phyloP scores from a whole-genome alignment of 495 filamentous ascomycete genomes.

The Usnea hakonensis region DNA sequence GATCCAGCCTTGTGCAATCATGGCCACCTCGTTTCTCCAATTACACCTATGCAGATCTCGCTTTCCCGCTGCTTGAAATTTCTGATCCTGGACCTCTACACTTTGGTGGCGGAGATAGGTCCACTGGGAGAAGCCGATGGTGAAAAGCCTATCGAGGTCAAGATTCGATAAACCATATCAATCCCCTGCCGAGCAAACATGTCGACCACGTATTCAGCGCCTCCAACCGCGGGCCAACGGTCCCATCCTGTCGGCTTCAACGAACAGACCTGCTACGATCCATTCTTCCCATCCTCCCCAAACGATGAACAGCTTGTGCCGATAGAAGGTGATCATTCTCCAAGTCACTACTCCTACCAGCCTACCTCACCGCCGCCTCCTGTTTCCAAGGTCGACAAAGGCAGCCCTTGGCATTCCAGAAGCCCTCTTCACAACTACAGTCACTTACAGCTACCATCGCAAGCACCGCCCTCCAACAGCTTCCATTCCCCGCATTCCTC shows the following conservation, averaged over 20 bases:
- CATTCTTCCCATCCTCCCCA: slow-evolving; percentile 21
- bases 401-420: background rate
- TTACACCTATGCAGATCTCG: background rate
- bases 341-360: slow-evolving; percentile 13
- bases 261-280: slow-evolving; percentile 23
- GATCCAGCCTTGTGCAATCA: background rate
- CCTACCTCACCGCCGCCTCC: slow-evolving; percentile 16
- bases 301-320: slow-evolving; percentile 24
- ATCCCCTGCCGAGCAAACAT: slow-evolving; percentile 1
- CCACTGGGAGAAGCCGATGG: background rate
- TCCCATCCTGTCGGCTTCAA: slow-evolving; percentile 24
- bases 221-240: slow-evolving; percentile 11
- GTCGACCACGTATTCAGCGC: slow-evolving; percentile 13
- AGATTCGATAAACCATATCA: slow-evolving; percentile 6
- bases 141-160: slow-evolving; percentile 1
- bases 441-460: slow-evolving; percentile 7
- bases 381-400: background rate
- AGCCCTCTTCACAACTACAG: background rate
- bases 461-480: slow-evolving; percentile 1
- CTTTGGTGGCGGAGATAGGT: slow-evolving; percentile 6
- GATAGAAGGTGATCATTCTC: slow-evolving; percentile 17
- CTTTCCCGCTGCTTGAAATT: background rate
- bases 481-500: slow-evolving; percentile 3
- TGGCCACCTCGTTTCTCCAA: background rate
- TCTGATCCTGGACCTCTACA: background rate